phyloP scores from a whole-genome alignment of 371 early-diverging fungal genomes.

The Caulochytrium protostelioides region DNA sequence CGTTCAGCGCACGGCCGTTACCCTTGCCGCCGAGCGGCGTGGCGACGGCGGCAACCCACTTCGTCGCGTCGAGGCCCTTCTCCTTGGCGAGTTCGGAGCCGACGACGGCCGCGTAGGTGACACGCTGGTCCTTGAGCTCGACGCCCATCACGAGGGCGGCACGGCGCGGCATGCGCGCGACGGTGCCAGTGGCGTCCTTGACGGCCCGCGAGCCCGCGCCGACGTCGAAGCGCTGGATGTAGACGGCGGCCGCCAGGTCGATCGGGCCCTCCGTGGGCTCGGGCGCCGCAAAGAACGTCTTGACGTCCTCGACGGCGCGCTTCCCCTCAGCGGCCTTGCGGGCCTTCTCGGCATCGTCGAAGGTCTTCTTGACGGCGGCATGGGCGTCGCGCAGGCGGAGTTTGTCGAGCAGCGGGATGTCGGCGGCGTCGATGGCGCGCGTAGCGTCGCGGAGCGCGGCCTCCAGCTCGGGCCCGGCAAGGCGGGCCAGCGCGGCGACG shows the following conservation, averaged over 20 bases:
- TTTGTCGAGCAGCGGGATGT: constrained; percentile 62
- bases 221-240: constrained; percentile 38
- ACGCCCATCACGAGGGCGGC: background rate
- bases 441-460: constrained; percentile 21
- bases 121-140: background rate
- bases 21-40: constrained; percentile 69
- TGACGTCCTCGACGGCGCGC: constrained; percentile 51
- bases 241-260: constrained; percentile 36
- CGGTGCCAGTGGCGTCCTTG: constrained; percentile 30
- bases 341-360: constrained; percentile 73
- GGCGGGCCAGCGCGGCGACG: constrained; percentile 25
- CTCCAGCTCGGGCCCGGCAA: constrained; percentile 41
- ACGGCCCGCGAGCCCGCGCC: constrained; percentile 49
- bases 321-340: constrained; percentile 63
- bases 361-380: constrained; percentile 47
- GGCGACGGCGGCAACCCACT: constrained; percentile 68
- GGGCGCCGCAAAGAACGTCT: constrained; percentile 47
- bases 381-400: constrained; percentile 44
- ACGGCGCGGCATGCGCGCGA: background rate
- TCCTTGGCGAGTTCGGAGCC: constrained; percentile 5
- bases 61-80: constrained; percentile 64
- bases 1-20: no score
- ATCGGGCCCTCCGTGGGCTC: no score
- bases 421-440: constrained; percentile 48
- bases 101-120: background rate